Evolutionary conservation across 2,329 filamentous ascomycete genomes (phyloP).

Genomic region (Trichoderma atroviride): DNA sequence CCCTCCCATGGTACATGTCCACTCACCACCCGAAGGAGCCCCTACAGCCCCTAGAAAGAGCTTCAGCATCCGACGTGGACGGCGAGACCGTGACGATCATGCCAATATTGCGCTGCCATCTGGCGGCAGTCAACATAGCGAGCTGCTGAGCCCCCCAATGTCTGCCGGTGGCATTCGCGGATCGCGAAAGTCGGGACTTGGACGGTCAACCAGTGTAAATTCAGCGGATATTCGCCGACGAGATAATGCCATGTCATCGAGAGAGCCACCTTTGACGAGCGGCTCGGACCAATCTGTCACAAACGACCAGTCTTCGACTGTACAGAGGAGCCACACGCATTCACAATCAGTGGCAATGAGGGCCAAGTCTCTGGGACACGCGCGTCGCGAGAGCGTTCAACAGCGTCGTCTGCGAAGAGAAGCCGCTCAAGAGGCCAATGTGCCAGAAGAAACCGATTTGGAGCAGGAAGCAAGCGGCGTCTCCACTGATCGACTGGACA

Average conservation of each 20-base stretch:
- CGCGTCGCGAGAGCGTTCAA: constrained; percentile 88
- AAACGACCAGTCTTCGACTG: constrained; percentile 55
- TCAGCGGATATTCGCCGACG: constrained; percentile 79
- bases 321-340: constrained; percentile 54
- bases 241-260: constrained; percentile 49
- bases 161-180: constrained; percentile 60
- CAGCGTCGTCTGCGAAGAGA: constrained; percentile 76
- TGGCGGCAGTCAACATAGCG: constrained; percentile 70
- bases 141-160: constrained; percentile 74
- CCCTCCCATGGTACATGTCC: constrained; percentile 75
- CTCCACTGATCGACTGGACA: constrained; percentile 64
- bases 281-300: constrained; percentile 75
- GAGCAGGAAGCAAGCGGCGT: constrained; percentile 67
- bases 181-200: constrained; percentile 67
- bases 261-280: constrained; percentile 73
- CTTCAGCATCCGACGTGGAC: constrained; percentile 74
- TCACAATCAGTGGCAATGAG: constrained; percentile 67
- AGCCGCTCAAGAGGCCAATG: constrained; percentile 71
- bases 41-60: constrained; percentile 72
- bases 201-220: constrained; percentile 88
- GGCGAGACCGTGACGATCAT: constrained; percentile 57
- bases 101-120: constrained; percentile 53
- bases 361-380: constrained; percentile 86
- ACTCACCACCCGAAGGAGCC: constrained; percentile 68
- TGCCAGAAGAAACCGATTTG: constrained; percentile 87